A percentile compares a stretch with the other conserved stretches of the same genome.
Conservation (phyloP, 495 filamentous ascomycete species). For the Hypoxylon lenormandii region DNA sequence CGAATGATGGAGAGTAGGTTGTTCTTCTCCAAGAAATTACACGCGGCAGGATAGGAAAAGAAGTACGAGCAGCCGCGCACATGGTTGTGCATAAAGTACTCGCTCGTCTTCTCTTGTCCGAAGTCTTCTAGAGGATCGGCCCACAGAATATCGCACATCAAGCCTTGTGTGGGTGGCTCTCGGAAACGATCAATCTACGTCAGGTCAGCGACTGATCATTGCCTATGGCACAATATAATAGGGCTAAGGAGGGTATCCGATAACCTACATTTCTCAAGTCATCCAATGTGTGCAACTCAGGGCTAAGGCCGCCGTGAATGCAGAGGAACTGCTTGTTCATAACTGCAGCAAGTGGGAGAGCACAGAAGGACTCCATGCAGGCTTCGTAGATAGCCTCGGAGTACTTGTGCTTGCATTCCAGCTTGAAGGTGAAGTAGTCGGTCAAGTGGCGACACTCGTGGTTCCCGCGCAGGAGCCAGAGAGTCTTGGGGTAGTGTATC, state of each 20-base stretch:
- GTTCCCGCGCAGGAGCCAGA: conserved; percentile 96
- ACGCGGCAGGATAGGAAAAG: conserved; percentile 98
- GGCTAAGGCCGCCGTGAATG: conserved; percentile 95
- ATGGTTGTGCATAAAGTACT: conserved; percentile 98
- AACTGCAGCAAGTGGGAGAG: conserved; percentile 90
- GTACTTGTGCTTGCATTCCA: conserved; percentile 99
- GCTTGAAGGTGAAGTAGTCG: conserved; percentile 99
- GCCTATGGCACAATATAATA: background rate
- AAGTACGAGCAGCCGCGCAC: conserved; percentile 99
- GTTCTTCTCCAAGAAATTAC: conserved; percentile 98
- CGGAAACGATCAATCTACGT: conserved; percentile 93
- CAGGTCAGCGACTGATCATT: conserved; percentile 28
- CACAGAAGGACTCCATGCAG: conserved; percentile 97
- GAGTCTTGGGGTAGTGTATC: conserved; percentile 97
- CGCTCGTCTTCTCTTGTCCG: conserved; percentile 95
- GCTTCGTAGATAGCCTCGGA: conserved; percentile 96
- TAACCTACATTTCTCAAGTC: conserved; percentile 83
- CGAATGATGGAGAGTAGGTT: conserved; percentile 97
- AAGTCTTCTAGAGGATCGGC: conserved; percentile 99
- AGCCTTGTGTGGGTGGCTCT: conserved; percentile 93
- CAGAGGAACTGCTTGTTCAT: conserved; percentile 99
- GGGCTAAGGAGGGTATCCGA: background rate
- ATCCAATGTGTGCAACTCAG: conserved; percentile 93
- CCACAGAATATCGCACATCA: conserved; percentile 99
- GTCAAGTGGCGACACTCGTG: conserved; percentile 99